A percentile compares a stretch with the other conserved stretches of the same genome.
Conservation (phyloP, 1,284 basidiomycete genomes). For the Naganishia cerealis region DNA sequence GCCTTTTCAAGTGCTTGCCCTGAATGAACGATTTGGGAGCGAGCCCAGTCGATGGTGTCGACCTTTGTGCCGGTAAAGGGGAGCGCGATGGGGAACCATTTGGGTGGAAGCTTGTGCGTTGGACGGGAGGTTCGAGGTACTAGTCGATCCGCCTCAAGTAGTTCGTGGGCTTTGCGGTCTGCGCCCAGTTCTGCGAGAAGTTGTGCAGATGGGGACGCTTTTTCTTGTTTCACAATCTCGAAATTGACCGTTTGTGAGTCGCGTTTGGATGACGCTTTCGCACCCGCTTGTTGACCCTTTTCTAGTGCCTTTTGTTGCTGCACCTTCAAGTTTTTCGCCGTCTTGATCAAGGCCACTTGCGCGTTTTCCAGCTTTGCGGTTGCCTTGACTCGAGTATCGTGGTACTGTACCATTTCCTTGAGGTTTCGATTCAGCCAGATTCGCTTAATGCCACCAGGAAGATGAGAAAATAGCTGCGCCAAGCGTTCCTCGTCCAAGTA, state of each 20-base stretch:
- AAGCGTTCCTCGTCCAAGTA: constrained; percentile 65
- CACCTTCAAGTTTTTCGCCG: constrained; percentile 54
- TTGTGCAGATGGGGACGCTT: constrained; percentile 29
- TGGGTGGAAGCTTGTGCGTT: constrained; percentile 68
- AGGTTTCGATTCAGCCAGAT: constrained; percentile 71
- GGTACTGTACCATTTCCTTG: constrained; percentile 64
- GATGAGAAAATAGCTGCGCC: constrained; percentile 64
- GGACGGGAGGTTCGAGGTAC: constrained; percentile 74
- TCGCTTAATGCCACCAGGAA: constrained; percentile 73
- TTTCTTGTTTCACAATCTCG: constrained; percentile 36
- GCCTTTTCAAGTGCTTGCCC: constrained; percentile 13
- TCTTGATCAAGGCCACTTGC: constrained; percentile 62
- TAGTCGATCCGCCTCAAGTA: constrained; percentile 58
- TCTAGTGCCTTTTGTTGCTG: constrained; percentile 37
- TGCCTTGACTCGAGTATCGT: constrained; percentile 62
- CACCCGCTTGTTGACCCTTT: constrained; percentile 46
- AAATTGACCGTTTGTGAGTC: constrained; percentile 40
- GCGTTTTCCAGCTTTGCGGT: constrained; percentile 67
- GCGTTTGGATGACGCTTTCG: constrained; percentile 14
- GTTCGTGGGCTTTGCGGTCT: constrained; percentile 43
- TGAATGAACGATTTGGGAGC: constrained; percentile 46
- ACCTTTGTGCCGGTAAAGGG: constrained; percentile 70
- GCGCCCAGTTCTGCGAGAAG: constrained; percentile 23
- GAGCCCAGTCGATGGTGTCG: constrained; percentile 86
- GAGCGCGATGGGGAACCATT: constrained; percentile 62